A percentile compares a stretch with the other conserved stretches of the same genome.
These are phyloP conservation scores for Candida tropicalis DNA, from an alignment of 1,139 yeast genomes.

Conservation along the genomic window DNA sequence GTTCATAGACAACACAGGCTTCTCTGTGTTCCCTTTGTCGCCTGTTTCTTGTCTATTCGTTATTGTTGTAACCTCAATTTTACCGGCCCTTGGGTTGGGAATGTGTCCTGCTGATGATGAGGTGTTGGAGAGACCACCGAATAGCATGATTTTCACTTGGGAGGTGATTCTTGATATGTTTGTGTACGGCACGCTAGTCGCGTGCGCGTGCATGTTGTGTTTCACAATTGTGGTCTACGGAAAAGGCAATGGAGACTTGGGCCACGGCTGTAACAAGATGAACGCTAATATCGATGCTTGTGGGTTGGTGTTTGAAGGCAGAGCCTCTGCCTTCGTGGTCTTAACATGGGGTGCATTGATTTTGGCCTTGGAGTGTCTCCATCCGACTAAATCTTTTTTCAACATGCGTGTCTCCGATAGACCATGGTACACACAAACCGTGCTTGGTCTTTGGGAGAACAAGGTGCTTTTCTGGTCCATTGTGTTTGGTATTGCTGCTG, in stretches of 20 bases:
- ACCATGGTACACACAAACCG: too few species aligned
- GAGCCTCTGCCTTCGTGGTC: constrained; percentile 80
- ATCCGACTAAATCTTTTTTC: constrained; percentile 73
- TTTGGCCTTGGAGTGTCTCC: constrained; percentile 90
- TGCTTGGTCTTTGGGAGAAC: constrained; percentile 71
- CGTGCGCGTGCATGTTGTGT: constrained; percentile 70
- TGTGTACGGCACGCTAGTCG: constrained; percentile 75
- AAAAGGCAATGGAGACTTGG: constrained; percentile 68
- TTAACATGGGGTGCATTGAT: constrained; percentile 92
- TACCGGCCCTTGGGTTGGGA: constrained; percentile 87
- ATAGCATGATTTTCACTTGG: constrained; percentile 64
- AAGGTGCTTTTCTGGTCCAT: constrained; percentile 86
- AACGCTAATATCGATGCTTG: constrained; percentile 38
- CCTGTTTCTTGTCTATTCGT: constrained; percentile 85
- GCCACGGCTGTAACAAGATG: constrained; percentile 57
- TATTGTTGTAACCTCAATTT: constrained; percentile 75
- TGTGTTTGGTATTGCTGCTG: constrained; percentile 66
- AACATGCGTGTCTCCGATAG: constrained; percentile 65
- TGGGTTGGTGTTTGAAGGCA: constrained; percentile 69
- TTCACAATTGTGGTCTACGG: constrained; percentile 70
- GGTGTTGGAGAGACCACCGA: constrained; percentile 57
- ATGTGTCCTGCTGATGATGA: constrained; percentile 69
- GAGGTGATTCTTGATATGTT: constrained; percentile 75
- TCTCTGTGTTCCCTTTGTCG: constrained; percentile 74
- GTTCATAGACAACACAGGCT: constrained; percentile 59